Base-by-base conservation (phyloP, 495 filamentous ascomycete genomes). In the Aspergillus mulundensis region DNA sequence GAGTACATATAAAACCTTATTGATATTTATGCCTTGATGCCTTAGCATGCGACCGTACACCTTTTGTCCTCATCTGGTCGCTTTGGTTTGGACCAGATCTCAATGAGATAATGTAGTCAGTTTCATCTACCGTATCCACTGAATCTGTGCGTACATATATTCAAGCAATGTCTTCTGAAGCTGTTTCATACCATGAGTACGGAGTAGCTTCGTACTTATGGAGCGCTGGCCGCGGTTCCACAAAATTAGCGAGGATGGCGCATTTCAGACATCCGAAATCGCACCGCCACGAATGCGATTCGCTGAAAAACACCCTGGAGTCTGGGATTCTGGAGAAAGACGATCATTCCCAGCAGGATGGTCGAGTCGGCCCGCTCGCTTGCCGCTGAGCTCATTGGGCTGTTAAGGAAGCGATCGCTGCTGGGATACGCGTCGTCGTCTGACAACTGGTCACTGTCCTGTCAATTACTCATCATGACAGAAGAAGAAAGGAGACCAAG, bases 401-500 rank as follows among this genome's bases (percentile, higher is more conserved):
- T 7, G 32, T 36, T 14, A 30, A 21, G 52, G 54, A 41, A 61
- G 58, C 20, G 58, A 64, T 64, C 61, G 61, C 57, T 58, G 50
- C 24, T 39, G 41, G 51, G 34, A 47, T 61, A 58, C 57, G 61
- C 61, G 61, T 64, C 58, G 49, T 7, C 5, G 25, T 21, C n/a
- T 18, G 25, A 48, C 45, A 48, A 3, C 44, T 34, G 1, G 32
- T 11, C 28, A 36, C 32, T 7, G 32, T 36, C 12, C 7, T 36
- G 7, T 45, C 15, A 28, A 28, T 28, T 28, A 28, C 25, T 28
- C 25, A 36, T 36, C 11, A 11, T 15, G 32, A 30, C 6, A n/a
- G 40, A 43, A 19, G 15, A 19, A 19, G 16, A 14, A 34, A 36
- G 6, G 40, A 42, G 42, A 23, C 11, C 11, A 23, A 44, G 18